Conservation (phyloP, 2,329 filamentous ascomycete species). For the Triangularia verruculosa region DNA sequence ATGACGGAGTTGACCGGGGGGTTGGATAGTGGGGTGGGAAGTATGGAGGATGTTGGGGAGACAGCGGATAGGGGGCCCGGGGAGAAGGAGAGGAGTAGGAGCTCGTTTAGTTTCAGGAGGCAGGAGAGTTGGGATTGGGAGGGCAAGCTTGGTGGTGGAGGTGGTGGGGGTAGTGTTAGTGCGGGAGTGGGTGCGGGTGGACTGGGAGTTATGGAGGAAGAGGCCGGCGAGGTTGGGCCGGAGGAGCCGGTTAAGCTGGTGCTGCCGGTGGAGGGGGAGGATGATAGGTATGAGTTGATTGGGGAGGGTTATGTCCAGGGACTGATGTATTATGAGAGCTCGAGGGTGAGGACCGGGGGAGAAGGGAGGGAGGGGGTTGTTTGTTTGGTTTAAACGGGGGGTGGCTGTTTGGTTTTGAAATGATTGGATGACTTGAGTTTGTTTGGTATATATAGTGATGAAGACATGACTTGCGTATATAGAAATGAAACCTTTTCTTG, state of each 20-base stretch:
- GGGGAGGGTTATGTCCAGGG: background rate
- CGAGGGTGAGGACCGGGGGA: background rate
- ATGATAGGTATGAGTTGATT: background rate
- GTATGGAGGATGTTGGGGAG: background rate
- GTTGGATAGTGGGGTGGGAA: background rate
- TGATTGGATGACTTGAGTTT: too few species aligned
- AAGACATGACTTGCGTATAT: too few species aligned
- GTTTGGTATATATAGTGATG: too few species aligned
- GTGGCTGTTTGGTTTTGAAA: too few species aligned
- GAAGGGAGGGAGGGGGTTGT: background rate
- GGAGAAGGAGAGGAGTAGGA: background rate
- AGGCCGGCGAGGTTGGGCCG: background rate
- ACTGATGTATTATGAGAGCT: background rate
- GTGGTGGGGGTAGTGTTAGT: background rate
- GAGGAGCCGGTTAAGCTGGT: background rate
- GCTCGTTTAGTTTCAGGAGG: background rate
- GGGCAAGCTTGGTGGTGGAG: background rate
- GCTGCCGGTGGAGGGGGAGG: background rate
- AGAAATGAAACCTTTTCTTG: too few species aligned
- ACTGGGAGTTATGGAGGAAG: background rate
- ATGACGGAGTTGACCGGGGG: background rate
- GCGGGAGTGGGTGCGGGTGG: background rate
- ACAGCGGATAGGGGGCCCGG: background rate
- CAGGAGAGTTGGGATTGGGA: background rate
- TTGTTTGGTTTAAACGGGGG: background rate